Base-by-base conservation (phyloP, 78 protist genomes). In the Dictyostelium capitatum region DNA sequence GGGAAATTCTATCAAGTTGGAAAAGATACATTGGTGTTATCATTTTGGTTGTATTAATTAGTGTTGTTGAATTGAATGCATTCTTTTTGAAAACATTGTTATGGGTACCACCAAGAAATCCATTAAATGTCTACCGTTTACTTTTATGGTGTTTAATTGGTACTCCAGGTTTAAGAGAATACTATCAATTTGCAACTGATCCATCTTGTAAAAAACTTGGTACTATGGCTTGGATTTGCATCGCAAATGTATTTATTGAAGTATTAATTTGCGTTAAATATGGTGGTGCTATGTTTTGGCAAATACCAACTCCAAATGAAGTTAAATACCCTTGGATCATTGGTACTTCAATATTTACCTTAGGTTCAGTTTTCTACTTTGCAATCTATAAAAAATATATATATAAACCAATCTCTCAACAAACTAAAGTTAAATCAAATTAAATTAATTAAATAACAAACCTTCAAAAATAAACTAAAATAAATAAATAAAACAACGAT, bases 71-170 rank as follows among this genome's bases (percentile, higher is more conserved):
- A 82, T 28, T 96, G 17, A 80, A 82, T 48, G 92, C 97, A 9
- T 97, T 97, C 95, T 94, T 90, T 70, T 79, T 97, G 75, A 97
- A 97, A 91, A 65, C 73, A 30, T 37, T 95, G 9, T 83, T 97
- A 23, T 89, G 95, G 95, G 70, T 97, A 28, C 98, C 97, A 19
- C 95, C 95, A 67, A 80, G 74, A 30, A 48, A 94, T 43, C 84
- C 95, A 47, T 43, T 97, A 46, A 95, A 94, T 72, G 15, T 80
- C 14, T 59, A 23, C 20, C 95, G 98, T 56, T 72, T 96, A 50
- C 8, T 95, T 19, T 50, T 96, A 32, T 95, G 94, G 97, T 89
- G 59, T 28, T 15, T 83, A 53, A 37, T 89, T 48, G 97, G 93
- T 75, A 37, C 89, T 6, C 97, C 97, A 3, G 98, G 95, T 9